Conservation (phyloP, 208 protist genomes). For the Leishmania gerbilli region DNA sequence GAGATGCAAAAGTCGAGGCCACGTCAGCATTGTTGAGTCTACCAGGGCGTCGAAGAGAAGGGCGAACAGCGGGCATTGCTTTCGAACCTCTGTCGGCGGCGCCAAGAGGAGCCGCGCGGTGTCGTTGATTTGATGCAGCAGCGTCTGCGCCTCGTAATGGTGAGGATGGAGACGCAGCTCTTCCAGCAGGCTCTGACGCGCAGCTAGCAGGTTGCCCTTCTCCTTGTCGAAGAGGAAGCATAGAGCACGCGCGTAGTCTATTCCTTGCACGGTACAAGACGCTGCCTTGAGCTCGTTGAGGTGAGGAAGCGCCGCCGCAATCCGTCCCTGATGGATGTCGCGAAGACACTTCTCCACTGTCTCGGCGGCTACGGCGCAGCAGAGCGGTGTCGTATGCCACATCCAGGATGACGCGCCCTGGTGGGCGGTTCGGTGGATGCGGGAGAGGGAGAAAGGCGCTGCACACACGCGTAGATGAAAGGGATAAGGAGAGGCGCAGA, state of each 20-base stretch:
- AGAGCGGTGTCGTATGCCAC: constrained; percentile 1
- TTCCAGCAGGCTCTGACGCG: constrained; percentile 72
- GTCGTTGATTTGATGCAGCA: constrained; percentile 60
- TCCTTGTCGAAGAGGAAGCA: constrained; percentile 50
- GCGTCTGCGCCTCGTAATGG: constrained; percentile 29
- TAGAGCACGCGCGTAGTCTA: constrained; percentile 75
- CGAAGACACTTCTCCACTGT: constrained; percentile 22
- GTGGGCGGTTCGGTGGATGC: neutral
- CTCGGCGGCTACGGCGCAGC: constrained; percentile 9
- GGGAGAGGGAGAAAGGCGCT: neutral
- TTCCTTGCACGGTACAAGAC: constrained; percentile 18
- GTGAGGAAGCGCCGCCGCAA: constrained; percentile 27
- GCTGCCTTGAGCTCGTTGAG: constrained; percentile 55
- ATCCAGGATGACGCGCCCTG: neutral
- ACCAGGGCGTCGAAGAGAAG: constrained; percentile 69
- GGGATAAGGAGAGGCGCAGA: neutral
- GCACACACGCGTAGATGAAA: neutral
- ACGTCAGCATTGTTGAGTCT: constrained; percentile 83
- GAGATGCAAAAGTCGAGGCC: constrained; percentile 67
- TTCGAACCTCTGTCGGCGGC: constrained; percentile 48
- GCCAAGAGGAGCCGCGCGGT: constrained; percentile 38
- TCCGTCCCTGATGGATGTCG: constrained; percentile 17
- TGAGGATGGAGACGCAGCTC: constrained; percentile 64
- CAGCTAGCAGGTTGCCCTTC: constrained; percentile 43
- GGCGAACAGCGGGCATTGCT: constrained; percentile 60